A percentile compares a stretch with the other conserved stretches of the same genome.
Conservation (phyloP, 495 filamentous ascomycete species). For the Cercophora newfieldiana region DNA sequence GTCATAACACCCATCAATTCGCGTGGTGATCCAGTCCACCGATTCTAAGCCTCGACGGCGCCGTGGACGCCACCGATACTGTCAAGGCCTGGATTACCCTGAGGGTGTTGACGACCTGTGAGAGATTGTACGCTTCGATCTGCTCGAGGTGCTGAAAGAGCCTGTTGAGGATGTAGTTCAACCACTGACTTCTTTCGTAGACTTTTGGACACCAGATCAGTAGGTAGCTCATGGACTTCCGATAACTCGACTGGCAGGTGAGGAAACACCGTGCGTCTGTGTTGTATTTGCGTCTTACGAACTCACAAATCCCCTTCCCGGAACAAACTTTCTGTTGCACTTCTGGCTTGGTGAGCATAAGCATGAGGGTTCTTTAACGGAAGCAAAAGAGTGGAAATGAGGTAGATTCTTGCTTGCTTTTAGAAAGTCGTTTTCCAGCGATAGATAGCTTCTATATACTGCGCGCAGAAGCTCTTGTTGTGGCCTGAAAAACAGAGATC, state of each 20-base stretch:
- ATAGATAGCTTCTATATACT: too few species aligned
- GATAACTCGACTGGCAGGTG: constrained; percentile 10
- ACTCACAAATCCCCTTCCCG: too few species aligned
- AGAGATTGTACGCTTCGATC: constrained; percentile 11
- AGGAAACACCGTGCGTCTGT: constrained; percentile 8
- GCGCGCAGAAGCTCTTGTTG: too few species aligned
- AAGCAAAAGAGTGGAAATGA: too few species aligned
- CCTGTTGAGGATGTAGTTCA: constrained; percentile 9
- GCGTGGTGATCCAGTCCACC: constrained; percentile 9
- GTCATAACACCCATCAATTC: constrained; percentile 11
- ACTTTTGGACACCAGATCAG: constrained; percentile 12
- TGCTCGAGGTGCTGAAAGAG: constrained; percentile 11
- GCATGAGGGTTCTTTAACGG: too few species aligned
- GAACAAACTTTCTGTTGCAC: too few species aligned
- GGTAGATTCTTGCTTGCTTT: too few species aligned
- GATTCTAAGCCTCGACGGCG: constrained; percentile 8
- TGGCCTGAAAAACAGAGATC: too few species aligned
- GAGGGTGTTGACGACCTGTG: constrained; percentile 9
- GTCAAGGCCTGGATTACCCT: constrained; percentile 10
- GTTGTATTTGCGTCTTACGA: constrained; percentile 10
- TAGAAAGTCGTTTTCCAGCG: too few species aligned
- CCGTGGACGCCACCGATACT: constrained; percentile 10
- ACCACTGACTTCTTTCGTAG: constrained; percentile 10
- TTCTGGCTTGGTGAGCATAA: too few species aligned
- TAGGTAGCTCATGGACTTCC: constrained; percentile 8